Base-by-base conservation (phyloP, 768 basidiomycete genomes). In the Suillus clintonianus region DNA sequence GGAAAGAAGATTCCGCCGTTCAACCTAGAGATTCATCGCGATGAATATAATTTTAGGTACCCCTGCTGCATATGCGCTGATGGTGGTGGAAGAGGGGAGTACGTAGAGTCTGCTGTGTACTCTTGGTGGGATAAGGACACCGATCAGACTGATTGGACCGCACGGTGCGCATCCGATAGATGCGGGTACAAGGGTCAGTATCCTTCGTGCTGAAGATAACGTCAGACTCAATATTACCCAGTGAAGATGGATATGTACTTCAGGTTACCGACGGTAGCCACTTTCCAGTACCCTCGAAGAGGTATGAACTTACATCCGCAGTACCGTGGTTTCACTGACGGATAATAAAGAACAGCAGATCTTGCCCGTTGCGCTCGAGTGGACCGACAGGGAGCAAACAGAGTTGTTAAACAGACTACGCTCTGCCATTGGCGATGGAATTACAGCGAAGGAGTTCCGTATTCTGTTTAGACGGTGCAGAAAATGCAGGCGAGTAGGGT, bases 361-460 rank as follows among this genome's bases (percentile, higher is more conserved):
- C 24, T 27, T 5, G 13, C 51, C 47, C 24, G 5, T 53, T 32
- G 2, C 5, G 32, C 51, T 53, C 0, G 5, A 53, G 51, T 53
- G 32, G 51, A 13, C 9, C 30, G 0, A 6, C 51, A 5, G 19
- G 6, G 51, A 53, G 10, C 51, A 34, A 7, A 34, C 10, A 1
- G 51, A 53, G 3, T 32, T 53, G 51, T 53, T 53, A 2, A n/a
- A 19, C 2, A n/a, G 2, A 10, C 51, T 53, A 4, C 27, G 9
- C 19, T 53, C 17, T 1, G 9, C 19, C 19, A 15, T 11, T 13
- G 51, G 51, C 0, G 3, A 53, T 32, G 51, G 51, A 10, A 53
- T 53, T 34, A 3, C 10, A 0, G 30, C 2, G 92, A 91, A 68
- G n/a, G n/a, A n/a, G n/a, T n/a, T n/a, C n/a, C n/a, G n/a, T n/a